These are phyloP conservation scores for Anisodus acutangulus DNA, from an alignment of 257 asterid species.

Conservation along the genomic window DNA sequence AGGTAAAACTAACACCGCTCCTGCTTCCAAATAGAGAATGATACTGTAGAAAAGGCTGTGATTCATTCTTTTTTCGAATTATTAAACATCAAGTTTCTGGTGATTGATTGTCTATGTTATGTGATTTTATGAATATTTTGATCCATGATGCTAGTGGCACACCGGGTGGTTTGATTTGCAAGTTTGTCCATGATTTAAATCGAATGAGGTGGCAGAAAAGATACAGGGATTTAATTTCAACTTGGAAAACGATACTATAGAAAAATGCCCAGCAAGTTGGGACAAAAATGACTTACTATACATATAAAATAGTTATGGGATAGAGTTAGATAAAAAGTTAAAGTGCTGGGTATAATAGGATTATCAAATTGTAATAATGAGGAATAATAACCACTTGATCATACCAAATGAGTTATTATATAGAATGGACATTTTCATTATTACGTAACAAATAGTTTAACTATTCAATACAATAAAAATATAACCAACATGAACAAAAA, in stretches of 20 bases:
- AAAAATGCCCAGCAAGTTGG: constrained; percentile 4
- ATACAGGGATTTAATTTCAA: background rate
- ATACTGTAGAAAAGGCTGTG: too few relatives aligned
- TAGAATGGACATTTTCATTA: background rate
- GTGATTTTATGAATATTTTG: constrained; percentile 2
- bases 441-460: background rate
- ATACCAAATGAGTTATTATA: background rate
- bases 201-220: background rate
- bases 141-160: constrained; percentile 10
- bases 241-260: background rate
- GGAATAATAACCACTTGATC: background rate
- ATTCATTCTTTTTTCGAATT: too few relatives aligned
- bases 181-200: background rate
- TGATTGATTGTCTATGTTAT: background rate
- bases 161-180: background rate
- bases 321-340: background rate
- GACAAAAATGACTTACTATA: background rate
- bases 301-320: background rate
- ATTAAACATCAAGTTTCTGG: too few relatives aligned
- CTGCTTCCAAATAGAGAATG: too few relatives aligned
- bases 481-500: too few relatives aligned
- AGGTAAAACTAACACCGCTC: too few relatives aligned
- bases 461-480: background rate
- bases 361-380: background rate
- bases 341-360: too few relatives aligned